Base-by-base conservation (phyloP, 2,329 filamentous ascomycete species). In the Tolypocladium guangdongense region DNA sequence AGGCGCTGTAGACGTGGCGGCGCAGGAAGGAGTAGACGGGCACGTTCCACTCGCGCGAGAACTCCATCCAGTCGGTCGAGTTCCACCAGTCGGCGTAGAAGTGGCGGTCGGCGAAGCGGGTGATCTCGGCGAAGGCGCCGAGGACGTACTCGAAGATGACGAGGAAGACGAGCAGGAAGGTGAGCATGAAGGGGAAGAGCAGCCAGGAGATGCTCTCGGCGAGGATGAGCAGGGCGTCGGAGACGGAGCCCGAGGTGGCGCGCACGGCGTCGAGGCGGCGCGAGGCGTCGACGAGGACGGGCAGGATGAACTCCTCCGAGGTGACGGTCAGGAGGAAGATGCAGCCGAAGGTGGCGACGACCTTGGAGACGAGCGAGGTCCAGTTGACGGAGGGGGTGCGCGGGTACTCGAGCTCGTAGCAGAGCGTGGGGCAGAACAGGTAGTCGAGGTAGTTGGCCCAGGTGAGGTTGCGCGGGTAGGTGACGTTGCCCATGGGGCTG, bases 91-190 rank as follows among this genome's bases (percentile, higher is more conserved):
- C 83, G 50, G 77, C 77, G 74, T 96, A 99, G 74, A 97, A 97
- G 69, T 93, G 89, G 41, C 92, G 84, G 69, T 97, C 93, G 51
- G 87, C 92, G 68, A 97, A 97, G 62, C 85, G 80, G 20, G 91
- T 96, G 60, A 97, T 88, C 69, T 99, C 93, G 16, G 91, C 93
- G 64, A 95, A 96, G 49, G 91, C 91, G 54, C 92, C 93, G 36
- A 97, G 82, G 12, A 96, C 81, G 69, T 97, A 99, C 69, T 99
- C 93, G 69, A 97, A 99, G 63, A 97, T 97, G 68, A 96, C 90
- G 55, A 99, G 83, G 74, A 99, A 99, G 53, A 97, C 91, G 49
- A 97, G 83, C 5, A 97, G 76, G 68, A 97, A 95, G 4, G 86
- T 95, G 56, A 97, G 79, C 89, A 96, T 96, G 70, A 97, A 99